Percentiles rank a stretch among this genome's conserved stretches.
Evolutionary conservation across 305 asterid genomes (phyloP).

Genomic region (Rubia peregrina): DNA sequence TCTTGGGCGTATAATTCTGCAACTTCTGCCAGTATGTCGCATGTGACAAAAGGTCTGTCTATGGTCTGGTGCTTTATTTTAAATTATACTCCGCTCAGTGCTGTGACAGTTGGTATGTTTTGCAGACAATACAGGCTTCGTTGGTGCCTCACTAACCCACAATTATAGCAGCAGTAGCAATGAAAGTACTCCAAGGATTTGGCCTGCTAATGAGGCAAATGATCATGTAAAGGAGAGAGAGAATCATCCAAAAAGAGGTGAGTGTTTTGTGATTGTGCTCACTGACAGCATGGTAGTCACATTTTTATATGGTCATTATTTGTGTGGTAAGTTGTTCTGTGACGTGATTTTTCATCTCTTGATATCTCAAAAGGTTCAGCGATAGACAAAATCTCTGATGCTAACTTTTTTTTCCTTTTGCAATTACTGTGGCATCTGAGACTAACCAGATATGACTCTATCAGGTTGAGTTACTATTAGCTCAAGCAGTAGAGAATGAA

Average conservation of each 20-base stretch:
- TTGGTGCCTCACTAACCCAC: constrained; percentile 23
- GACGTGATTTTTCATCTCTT: background rate
- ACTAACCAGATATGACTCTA: background rate
- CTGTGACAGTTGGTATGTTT: background rate
- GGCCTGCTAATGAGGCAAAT: constrained; percentile 30
- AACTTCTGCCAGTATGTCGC: constrained; percentile 33
- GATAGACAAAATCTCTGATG: background rate
- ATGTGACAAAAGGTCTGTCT: constrained; percentile 40
- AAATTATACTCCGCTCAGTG: background rate
- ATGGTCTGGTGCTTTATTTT: background rate
- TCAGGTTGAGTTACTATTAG: background rate
- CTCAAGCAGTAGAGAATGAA: background rate
- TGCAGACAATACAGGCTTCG: constrained; percentile 46
- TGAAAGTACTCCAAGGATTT: constrained; percentile 43
- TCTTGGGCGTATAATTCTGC: constrained; percentile 44
- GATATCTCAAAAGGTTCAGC: background rate
- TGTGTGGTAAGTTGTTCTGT: background rate
- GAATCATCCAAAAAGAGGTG: constrained; percentile 47
- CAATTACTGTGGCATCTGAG: background rate
- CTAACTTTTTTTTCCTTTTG: background rate
- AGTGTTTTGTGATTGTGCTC: constrained; percentile 1
- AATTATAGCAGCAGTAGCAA: constrained; percentile 61
- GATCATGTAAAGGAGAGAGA: constrained; percentile 30
- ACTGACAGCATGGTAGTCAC: background rate
- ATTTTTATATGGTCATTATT: background rate